Base-by-base conservation (phyloP, 495 filamentous ascomycete genomes). In the Trichocladium uniseriatum region DNA sequence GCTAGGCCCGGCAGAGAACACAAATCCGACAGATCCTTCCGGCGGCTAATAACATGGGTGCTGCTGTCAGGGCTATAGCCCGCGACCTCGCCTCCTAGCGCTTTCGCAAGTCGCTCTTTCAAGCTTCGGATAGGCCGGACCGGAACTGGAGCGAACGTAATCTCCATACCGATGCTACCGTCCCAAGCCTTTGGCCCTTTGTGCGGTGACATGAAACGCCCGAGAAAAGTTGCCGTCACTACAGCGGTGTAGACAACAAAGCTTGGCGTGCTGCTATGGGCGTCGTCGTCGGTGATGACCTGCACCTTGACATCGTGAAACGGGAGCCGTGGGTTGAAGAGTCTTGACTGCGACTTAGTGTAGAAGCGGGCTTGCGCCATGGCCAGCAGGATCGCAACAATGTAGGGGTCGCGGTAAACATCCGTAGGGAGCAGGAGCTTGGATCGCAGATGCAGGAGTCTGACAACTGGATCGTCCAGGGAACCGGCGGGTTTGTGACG, bases 361-460 rank as follows among this genome's bases (percentile, higher is more conserved):
- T 75, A 73, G 31, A 66, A 68, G 21, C 65, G 65, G 1, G 68
- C 56, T 45, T 75, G 72, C 8, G 71, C 71, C 68, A 75, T 70
- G 28, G 69, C 62, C 7, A 75, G 11, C 43, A 74, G 63, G n/a
- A 61, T 60, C 18, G 57, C 69, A 22, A 72, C 55, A n/a, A 72
- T 57, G 44, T 71, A 67, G 0, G 69, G 51, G 53, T 75, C 72
- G 15, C 73, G 64, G 22, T 68, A 58, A 13, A 40, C 38, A 21
- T 71, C 58, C 11, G 59, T 51, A 0, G 72, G 72, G 0, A 66
- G 34, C 15, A 72, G 45, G 31, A 55, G 54, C 56, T 64, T 67
- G 16, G 63, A 59, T 10, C 70, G 68, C 6, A 69, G 43, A 14
- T 54, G 43, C 29, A 71, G 67, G 8, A 75, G 51, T 13, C 59